Conservation (phyloP, 2,329 filamentous ascomycete species). For the Ustulina deusta region DNA sequence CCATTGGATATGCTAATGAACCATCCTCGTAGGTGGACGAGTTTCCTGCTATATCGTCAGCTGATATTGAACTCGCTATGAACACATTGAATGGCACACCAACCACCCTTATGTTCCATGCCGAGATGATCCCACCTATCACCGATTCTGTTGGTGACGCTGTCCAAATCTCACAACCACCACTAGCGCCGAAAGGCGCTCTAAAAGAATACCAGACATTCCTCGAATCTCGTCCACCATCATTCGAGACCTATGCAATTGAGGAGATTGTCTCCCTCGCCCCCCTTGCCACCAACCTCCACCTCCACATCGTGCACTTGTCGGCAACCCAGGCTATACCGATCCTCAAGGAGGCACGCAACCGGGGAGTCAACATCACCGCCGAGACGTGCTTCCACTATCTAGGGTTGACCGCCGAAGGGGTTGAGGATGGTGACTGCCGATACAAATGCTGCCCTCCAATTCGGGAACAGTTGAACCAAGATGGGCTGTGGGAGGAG, state of each 20-base stretch:
- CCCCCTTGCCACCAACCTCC: conserved; percentile 81
- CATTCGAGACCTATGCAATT: conserved; percentile 92
- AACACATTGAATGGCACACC: conserved; percentile 80
- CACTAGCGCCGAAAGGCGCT: conserved; percentile 76
- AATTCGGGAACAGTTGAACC: conserved; percentile 84
- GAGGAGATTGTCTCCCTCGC: conserved; percentile 87
- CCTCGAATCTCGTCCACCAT: conserved; percentile 86
- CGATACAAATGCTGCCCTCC: conserved; percentile 96
- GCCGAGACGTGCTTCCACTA: conserved; percentile 98
- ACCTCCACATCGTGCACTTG: conserved; percentile 93
- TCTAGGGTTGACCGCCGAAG: conserved; percentile 84
- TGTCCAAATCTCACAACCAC: conserved; percentile 76
- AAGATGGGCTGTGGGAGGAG: conserved; percentile 89
- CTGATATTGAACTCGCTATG: conserved; percentile 85
- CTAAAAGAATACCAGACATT: conserved; percentile 88
- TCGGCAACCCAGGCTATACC: conserved; percentile 91
- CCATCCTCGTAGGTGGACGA: conserved; percentile 78
- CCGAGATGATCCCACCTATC: conserved; percentile 96
- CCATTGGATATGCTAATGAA: conserved; percentile 41
- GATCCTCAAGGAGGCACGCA: conserved; percentile 78
- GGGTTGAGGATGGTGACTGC: conserved; percentile 86
- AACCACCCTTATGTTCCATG: conserved; percentile 98
- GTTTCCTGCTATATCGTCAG: conserved; percentile 88
- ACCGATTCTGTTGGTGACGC: conserved; percentile 82
- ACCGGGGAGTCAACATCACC: conserved; percentile 83